Conservation (phyloP, 2,329 filamentous ascomycete genomes). For the Sporothrix pallida region DNA sequence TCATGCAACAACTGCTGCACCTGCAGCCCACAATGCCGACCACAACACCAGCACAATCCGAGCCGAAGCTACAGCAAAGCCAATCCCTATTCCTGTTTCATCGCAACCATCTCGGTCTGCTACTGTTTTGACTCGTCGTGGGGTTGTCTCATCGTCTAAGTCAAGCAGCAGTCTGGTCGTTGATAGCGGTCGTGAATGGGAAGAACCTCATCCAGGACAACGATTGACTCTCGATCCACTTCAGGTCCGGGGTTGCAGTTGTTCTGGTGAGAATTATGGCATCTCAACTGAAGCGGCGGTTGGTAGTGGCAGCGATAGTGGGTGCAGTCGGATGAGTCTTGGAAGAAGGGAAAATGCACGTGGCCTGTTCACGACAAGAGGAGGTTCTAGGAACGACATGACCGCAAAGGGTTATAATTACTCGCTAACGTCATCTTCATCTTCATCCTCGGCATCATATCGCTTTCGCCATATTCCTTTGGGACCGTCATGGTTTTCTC, state of each 20-base stretch:
- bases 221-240: conserved; percentile 44
- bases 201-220: conserved; percentile 55
- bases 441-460: conserved; percentile 29
- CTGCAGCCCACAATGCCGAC: conserved; percentile 30
- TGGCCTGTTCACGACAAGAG: conserved; percentile 19
- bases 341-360: conserved; percentile 33
- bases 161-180: not conserved
- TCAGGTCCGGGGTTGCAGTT: conserved; percentile 28
- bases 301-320: conserved; percentile 9
- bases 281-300: conserved; percentile 19
- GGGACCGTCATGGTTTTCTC: conserved; percentile 1
- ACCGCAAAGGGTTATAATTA: conserved; percentile 54
- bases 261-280: not conserved
- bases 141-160: conserved; percentile 1
- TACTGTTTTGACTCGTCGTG: conserved; percentile 12
- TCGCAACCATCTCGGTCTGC: not conserved
- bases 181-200: conserved; percentile 44
- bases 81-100: conserved; percentile 10
- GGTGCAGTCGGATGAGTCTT: conserved; percentile 21
- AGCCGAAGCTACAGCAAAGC: conserved; percentile 36
- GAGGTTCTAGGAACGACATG: conserved; percentile 47
- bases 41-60: conserved; percentile 36
- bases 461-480: conserved; percentile 3
- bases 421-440: conserved; percentile 1
- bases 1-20: conserved; percentile 35